Evolutionary conservation across 2,329 filamentous ascomycete species (phyloP), one percentile per base, ranked within the genome.

Genomic region (Pseudogymnoascus sp.): DNA sequence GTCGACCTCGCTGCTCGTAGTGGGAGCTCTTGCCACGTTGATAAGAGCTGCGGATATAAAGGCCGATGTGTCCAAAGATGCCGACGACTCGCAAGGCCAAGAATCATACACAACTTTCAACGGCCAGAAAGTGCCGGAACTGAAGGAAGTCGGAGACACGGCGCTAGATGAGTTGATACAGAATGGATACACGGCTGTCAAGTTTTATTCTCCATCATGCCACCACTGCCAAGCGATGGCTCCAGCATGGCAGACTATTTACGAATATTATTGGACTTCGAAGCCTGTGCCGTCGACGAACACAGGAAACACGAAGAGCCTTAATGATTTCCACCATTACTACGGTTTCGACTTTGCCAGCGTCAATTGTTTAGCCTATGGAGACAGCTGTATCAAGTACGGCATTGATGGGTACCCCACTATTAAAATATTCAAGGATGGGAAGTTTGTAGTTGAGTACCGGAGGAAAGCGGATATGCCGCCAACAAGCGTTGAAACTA

Each of bases 191-290:
- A 82, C 80, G 79, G 81, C 82, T 67, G 74, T 83, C 28, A 82
- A 83, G 70, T 76, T 80, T 66, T 81, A 78, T 66, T 83, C 81
- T 53, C 80, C 80, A 38, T 73, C 74, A 35, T 83, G 80, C 31
- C 57, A 19, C 28, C 64, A 65, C 33, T 65, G 64, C 53, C 35
- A 62, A 21, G 80, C 83, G 60, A 90, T 91, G 71, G 91, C 90
- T 62, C 95, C 95, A 7, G 87, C 85, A 61, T 97, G 86, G 81
- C 92, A 97, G 77, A 97, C 93, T 4, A 76, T 93, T 13, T 96
- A 97, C 80, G 95, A 99, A 78, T 97, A 87, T 76, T 99, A 97
- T 79, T 70, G 91, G 78, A 97, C 93, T 38, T 95, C 91, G 38
- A 87, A 91, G 70, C 88, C 89, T 15, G 78, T 87, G 10, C 69